Evolutionary conservation across 108 stramenopile species (phyloP).

Genomic region (Pseudonitzschia pungens): DNA sequence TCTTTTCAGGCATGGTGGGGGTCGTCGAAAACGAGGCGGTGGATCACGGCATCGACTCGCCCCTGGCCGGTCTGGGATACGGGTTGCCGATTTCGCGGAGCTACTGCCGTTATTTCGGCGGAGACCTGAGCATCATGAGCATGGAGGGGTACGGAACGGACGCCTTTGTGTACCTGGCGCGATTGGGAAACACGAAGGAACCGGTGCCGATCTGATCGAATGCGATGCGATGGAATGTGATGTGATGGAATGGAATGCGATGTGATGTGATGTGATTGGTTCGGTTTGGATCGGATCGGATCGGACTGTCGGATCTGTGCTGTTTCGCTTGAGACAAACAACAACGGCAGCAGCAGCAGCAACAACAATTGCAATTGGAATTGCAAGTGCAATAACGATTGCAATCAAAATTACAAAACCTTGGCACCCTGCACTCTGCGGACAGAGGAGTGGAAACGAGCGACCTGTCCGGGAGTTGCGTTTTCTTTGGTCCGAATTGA

Average conservation of each 20-base stretch:
- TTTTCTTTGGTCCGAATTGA: no score
- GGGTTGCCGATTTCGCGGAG: conserved; percentile 96
- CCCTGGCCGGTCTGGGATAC: conserved; percentile 97
- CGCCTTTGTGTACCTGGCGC: conserved; percentile 92
- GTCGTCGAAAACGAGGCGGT: conserved; percentile 51
- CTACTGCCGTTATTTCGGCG: conserved; percentile 98
- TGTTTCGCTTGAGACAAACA: no score
- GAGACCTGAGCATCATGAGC: conserved; percentile 96
- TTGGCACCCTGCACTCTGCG: no score
- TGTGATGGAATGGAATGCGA: no score
- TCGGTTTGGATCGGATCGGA: no score
- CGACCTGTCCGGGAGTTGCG: no score
- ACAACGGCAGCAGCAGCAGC: not conserved
- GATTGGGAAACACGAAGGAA: conserved; percentile 82
- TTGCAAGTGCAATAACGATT: no score
- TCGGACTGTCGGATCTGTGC: no score
- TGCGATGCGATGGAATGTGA: no score
- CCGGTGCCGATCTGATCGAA: conserved; percentile 81
- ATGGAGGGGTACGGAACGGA: conserved; percentile 99
- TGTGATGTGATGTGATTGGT: no score
- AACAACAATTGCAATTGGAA: not conserved
- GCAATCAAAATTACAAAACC: no score
- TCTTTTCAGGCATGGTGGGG: conserved; percentile 40
- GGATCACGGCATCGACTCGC: conserved; percentile 91
- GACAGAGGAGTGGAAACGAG: no score